Conservation (phyloP, 1,284 basidiomycete species). For the Cronartium quercuum region DNA sequence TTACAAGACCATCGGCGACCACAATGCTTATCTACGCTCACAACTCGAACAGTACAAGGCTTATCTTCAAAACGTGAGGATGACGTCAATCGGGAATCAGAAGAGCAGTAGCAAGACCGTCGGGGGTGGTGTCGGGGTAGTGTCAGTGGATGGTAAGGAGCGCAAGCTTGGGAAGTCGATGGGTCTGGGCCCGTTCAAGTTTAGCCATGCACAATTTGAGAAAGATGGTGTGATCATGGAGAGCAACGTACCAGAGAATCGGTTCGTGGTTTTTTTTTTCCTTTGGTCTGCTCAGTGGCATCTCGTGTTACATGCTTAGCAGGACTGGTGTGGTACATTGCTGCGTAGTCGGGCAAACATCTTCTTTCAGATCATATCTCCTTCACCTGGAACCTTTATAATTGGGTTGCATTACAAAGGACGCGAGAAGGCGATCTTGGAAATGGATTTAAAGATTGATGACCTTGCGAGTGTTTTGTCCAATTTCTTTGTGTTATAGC, state of each 20-base stretch:
- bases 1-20: slow-evolving; percentile 98
- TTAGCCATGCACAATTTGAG: slow-evolving; percentile 95
- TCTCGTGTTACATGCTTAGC: not conserved
- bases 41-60: slow-evolving; percentile 99
- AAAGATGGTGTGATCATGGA: slow-evolving; percentile 99
- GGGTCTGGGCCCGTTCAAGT: slow-evolving; percentile 87
- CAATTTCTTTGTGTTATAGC: not conserved
- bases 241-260: slow-evolving; percentile 95
- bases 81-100: slow-evolving; percentile 57
- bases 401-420: slow-evolving; percentile 98
- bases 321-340: too few relatives aligned
- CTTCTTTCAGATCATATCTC: slow-evolving; percentile 97
- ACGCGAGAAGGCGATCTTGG: slow-evolving; percentile 95
- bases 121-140: slow-evolving; percentile 82
- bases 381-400: slow-evolving; percentile 95
- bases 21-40: slow-evolving; percentile 91
- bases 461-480: slow-evolving; percentile 89
- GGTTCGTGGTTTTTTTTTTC: slow-evolving; percentile 56
- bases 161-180: slow-evolving; percentile 76
- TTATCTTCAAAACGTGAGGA: slow-evolving; percentile 92
- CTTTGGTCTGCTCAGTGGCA: not conserved
- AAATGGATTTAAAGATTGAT: slow-evolving; percentile 99
- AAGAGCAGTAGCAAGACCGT: slow-evolving; percentile 69
- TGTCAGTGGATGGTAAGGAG: slow-evolving; percentile 93
- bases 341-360: slow-evolving; percentile 77